These are phyloP conservation scores for Aphanomyces stellatus DNA, from an alignment of 352 stramenopile genomes.

Conservation along the genomic window DNA sequence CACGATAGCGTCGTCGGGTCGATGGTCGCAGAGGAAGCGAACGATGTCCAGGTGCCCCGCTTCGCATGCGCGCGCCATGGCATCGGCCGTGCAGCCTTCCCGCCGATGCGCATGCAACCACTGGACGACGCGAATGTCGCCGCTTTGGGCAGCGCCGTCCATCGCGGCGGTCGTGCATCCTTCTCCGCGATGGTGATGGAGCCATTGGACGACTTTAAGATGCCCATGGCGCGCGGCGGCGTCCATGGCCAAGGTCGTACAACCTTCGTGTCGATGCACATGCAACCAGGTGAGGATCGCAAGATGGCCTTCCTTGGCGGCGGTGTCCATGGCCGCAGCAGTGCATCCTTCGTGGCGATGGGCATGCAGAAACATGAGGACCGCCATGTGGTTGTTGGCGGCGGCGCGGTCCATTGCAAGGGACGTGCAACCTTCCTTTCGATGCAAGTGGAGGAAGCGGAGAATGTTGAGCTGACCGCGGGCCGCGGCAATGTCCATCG, in stretches of 20 bases:
- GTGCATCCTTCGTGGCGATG: conserved; percentile 28
- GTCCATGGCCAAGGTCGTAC: conserved; percentile 6
- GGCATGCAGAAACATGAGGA: neutral
- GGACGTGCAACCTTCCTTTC: conserved; percentile 30
- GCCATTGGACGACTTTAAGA: conserved; percentile 10
- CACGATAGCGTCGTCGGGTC: conserved; percentile 24
- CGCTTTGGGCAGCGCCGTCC: conserved; percentile 8
- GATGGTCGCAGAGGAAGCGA: neutral
- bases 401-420: conserved; percentile 25
- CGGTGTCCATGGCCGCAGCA: neutral
- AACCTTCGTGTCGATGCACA: conserved; percentile 22
- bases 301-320: neutral
- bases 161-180: conserved; percentile 11
- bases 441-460: conserved; percentile 29
- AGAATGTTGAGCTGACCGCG: conserved; percentile 31
- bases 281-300: neutral
- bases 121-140: conserved; percentile 7
- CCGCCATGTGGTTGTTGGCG: neutral
- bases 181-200: neutral
- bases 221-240: neutral
- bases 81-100: neutral
- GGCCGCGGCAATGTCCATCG: neutral
- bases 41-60: conserved; percentile 19
- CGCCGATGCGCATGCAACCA: conserved; percentile 11
- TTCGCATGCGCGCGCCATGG: conserved; percentile 9